Conservation (phyloP, 371 early-diverging fungal species). For the Actinomortierella ambigua region DNA sequence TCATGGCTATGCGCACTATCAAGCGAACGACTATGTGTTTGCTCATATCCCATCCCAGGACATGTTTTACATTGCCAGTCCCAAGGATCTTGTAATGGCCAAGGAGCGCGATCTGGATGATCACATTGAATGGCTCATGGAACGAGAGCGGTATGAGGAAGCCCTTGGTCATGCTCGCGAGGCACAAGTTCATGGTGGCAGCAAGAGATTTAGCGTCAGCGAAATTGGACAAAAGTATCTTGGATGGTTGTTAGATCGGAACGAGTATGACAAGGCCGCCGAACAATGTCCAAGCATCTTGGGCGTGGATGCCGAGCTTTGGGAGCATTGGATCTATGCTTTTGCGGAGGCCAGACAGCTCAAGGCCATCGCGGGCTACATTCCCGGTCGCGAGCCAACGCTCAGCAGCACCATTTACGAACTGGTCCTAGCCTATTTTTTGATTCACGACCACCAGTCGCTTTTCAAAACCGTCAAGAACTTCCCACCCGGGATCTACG, state of each 20-base stretch:
- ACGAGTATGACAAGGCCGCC: constrained; percentile 76
- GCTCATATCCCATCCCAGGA: constrained; percentile 62
- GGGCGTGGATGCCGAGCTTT: constrained; percentile 66
- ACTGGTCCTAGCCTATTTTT: constrained; percentile 76
- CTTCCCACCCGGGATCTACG: constrained; percentile 84
- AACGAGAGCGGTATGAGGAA: constrained; percentile 77
- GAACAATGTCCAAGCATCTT: constrained; percentile 73
- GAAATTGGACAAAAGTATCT: constrained; percentile 88
- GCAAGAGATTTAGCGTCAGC: constrained; percentile 62
- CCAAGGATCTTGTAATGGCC: constrained; percentile 92
- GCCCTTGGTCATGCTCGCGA: constrained; percentile 69
- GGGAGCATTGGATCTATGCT: constrained; percentile 91
- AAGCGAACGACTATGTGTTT: constrained; percentile 91
- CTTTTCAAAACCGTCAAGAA: constrained; percentile 64
- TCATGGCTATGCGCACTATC: constrained; percentile 82
- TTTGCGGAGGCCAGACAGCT: constrained; percentile 81
- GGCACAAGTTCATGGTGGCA: constrained; percentile 52
- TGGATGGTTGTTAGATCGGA: constrained; percentile 71
- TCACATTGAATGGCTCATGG: constrained; percentile 92
- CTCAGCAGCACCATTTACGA: constrained; percentile 87
- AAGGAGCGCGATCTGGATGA: constrained; percentile 86
- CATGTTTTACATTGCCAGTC: constrained; percentile 87
- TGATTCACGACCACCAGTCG: constrained; percentile 65
- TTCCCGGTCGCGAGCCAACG: constrained; percentile 82
- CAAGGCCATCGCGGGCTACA: constrained; percentile 70